Evolutionary conservation across 805 yeast genomes (phyloP), one percentile per base, ranked within the genome.

Genomic region (Saccharomycopsis lassenensis): DNA sequence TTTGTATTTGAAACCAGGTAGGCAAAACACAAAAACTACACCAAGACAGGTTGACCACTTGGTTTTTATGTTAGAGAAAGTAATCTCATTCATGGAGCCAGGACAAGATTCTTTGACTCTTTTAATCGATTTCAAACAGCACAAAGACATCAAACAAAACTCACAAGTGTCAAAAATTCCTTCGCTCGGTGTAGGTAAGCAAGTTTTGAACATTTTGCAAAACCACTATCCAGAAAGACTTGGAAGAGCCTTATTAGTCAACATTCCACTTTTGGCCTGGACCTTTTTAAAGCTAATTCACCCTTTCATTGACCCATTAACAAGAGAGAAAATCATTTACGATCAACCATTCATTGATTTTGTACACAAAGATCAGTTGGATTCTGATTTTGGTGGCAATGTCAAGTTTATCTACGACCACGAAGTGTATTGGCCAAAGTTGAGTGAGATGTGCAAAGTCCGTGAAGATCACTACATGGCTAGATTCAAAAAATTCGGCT

Each of bases 151-250:
- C 38, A n/a, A n/a, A n/a, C n/a, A n/a, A n/a, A 67, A 62, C 52
- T 51, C 67, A 61, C 23, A 67, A 66, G 55, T 75, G 62, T 70
- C 79, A 40, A 84, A 81, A 52, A 73, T 85, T 39, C 97, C 97
- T n/a, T 85, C 95, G 1, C 65, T 89, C 29, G 69, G 80, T 35
- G 81, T 76, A 12, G 96, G 95, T 24, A 78, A 87, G 54, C 94
- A 86, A 59, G 97, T 89, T 22, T 67, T 91, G 47, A 84, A 81
- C 56, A 91, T 91, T 54, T 64, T 91, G 49, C 99, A 91, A 60
- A 86, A 94, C 8, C 99, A 91, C 58, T 91, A 91, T 56, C 98
- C 98, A 3, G 99, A 91, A 56, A 72, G 99, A 50, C 66, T 91
- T 41, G 99, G 99, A 26, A 80, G 78, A 53, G 96, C 96, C 0